Evolutionary conservation across 2,329 filamentous ascomycete genomes (phyloP), one percentile per base, ranked within the genome.

Genomic region (Ceratocystis albifundus): DNA sequence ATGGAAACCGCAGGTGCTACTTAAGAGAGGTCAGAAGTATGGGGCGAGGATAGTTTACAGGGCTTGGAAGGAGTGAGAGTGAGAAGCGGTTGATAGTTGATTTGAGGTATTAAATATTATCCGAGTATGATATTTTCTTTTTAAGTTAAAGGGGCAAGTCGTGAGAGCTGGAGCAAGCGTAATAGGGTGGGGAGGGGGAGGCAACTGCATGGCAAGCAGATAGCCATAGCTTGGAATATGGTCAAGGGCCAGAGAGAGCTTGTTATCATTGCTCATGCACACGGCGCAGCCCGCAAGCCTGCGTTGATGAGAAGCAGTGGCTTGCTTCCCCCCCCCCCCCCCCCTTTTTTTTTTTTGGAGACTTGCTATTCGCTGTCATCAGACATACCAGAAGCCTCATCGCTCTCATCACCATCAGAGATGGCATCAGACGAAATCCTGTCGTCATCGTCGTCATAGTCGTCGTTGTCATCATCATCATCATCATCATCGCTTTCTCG

Each of bases 21-120:
- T 97, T 69, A 93, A 88, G 81, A 92, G 88, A 79, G 93, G 93
- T 0, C 81, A 93, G 74, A 85, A 84, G 69, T 97, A 90, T 75
- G 93, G 93, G 1, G 84, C 85, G 69, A 84, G 85, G 70, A 90
- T 88, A 70, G 86, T 95, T 69, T 97, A 96, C 78, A 86, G 85
- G 73, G 89, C 85, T 0, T 97, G 93, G 93, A 84, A 87, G 74
- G 85, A 84, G 69, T 85, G 76, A 70, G 85, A 84, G 69, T 85
- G 76, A 70, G 57, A 44, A 5, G 15, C 10, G 3, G 59, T 7
- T 25, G 12, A 25, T 53, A 12, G 20, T 7, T 25, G 12, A 15
- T 53, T 4, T 53, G 48, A 25, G 25, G 20, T 63, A 62, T 61
- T 65, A 36, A n/a, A 48, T 20, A 64, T 63, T 57, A 64, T 41